Evolutionary conservation across 2,329 filamentous ascomycete genomes (phyloP), one percentile per base, ranked within the genome.

Genomic region (Orbilia oligospora): DNA sequence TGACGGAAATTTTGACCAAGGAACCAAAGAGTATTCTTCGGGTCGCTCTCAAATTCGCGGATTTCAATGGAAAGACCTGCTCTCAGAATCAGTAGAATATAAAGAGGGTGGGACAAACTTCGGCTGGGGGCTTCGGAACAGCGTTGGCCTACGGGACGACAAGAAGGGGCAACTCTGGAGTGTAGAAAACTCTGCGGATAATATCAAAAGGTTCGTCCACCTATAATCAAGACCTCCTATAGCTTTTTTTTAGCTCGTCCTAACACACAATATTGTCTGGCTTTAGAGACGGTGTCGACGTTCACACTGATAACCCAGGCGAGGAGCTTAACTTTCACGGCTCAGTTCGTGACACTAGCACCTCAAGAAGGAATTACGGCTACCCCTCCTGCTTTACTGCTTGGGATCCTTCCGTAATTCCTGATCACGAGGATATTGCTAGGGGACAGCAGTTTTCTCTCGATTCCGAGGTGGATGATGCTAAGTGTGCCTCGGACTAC

Each of bases 291-390:
- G 88, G 87, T 5, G 80, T 86, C 10, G 89, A 91, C 79, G 87
- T 92, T 53, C 89, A 91, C 80, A 83, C 88, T 76, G 86, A 92
- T 81, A 93, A 93, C 81, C 91, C 91, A 24, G 0, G 87, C 14
- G 91, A 93, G 82, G 90, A 93, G 84, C 84, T 94, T 83, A 93
- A 93, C 83, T 92, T 89, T 82, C 89, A 91, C 73, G 91, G 92
- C 3, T 71, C 61, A 3, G 61, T 77, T 27, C 14, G 8, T 22
- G 88, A 87, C 75, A 85, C 92, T 3, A 87, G 88, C 49, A 86
- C 86, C 14, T 16, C 73, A 20, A 44, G 75, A 24, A 16, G 36
- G 38, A 92, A 93, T 83, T 91, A 91, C 81, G 92, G 91, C 22
- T 94, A 93, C 82, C 92, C 92, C 0, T 84, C 86, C 51, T 93